Conservation (phyloP, 306 rosid genomes). For the Rubus idaeus region DNA sequence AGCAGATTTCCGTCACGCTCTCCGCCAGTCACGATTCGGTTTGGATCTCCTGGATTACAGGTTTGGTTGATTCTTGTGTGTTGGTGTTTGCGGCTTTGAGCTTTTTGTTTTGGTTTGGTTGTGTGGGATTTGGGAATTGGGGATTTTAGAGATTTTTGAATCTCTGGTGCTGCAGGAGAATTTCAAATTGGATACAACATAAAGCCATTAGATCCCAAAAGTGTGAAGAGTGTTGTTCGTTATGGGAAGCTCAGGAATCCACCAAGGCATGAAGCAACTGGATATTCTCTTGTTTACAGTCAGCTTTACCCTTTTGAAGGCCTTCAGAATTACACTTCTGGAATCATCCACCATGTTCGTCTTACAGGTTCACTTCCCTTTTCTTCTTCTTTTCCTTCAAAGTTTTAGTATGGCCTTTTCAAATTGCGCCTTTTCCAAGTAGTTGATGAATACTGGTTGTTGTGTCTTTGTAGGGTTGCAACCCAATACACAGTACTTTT, state of each 20-base stretch:
- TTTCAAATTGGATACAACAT: conserved; percentile 69
- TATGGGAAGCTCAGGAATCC: conserved; percentile 47
- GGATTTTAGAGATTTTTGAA: neutral
- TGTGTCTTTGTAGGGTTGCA: conserved; percentile 52
- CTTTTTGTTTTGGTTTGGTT: neutral
- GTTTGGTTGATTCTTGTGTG: conserved; percentile 3
- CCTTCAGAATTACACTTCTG: conserved; percentile 82
- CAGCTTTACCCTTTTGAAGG: conserved; percentile 84
- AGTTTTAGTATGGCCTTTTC: neutral
- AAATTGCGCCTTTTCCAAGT: neutral
- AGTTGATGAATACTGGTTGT: conserved; percentile 1
- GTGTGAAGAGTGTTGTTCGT: conserved; percentile 57
- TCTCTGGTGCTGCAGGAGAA: conserved; percentile 51
- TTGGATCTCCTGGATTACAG: conserved; percentile 87
- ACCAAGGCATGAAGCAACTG: conserved; percentile 49
- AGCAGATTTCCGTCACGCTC: conserved; percentile 77
- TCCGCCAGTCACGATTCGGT: conserved; percentile 59
- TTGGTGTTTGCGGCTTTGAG: neutral
- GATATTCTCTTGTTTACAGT: conserved; percentile 64
- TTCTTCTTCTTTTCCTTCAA: conserved; percentile 6
- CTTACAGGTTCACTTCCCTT: conserved; percentile 50
- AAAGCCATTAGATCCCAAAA: conserved; percentile 62
- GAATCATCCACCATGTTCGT: conserved; percentile 85
- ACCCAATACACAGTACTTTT: conserved; percentile 58
- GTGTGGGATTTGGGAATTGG: neutral